Conservation (phyloP, 441 rosid genomes). For the Jatropha multifida region DNA sequence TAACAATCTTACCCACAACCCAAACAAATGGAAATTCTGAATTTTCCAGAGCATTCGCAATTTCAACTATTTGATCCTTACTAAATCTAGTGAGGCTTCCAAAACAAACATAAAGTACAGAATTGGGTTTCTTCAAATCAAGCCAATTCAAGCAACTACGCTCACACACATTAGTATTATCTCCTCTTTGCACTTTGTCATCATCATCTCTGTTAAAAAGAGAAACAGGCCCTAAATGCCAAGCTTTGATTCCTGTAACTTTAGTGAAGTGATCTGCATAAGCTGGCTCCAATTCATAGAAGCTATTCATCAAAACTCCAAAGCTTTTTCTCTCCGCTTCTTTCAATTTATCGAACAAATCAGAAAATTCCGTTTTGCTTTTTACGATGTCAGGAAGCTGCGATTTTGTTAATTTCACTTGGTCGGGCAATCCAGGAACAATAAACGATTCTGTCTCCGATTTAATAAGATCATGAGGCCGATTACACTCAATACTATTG, state of each 20-base stretch:
- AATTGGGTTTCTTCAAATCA: slow-evolving; percentile 29
- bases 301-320: slow-evolving; percentile 48
- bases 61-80: slow-evolving; percentile 20
- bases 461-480: slow-evolving; percentile 24
- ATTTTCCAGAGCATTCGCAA: slow-evolving; percentile 24
- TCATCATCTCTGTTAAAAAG: slow-evolving; percentile 24
- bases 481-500: slow-evolving; percentile 21
- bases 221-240: slow-evolving; percentile 43
- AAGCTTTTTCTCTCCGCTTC: slow-evolving; percentile 42
- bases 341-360: slow-evolving; percentile 34
- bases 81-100: slow-evolving; percentile 29
- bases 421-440: slow-evolving; percentile 41
- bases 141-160: slow-evolving; percentile 34
- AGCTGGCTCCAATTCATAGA: slow-evolving; percentile 43
- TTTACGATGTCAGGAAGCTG: slow-evolving; percentile 45
- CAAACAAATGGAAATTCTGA: slow-evolving; percentile 23
- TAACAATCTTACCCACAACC: slow-evolving; percentile 20
- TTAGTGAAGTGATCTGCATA: slow-evolving; percentile 40
- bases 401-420: slow-evolving; percentile 36
- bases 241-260: slow-evolving; percentile 36
- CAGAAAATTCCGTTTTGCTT: slow-evolving; percentile 32
- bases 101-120: slow-evolving; percentile 33
- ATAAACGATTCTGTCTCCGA: slow-evolving; percentile 31
- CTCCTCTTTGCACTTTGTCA: slow-evolving; percentile 32
- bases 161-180: slow-evolving; percentile 1